These are phyloP conservation scores for Arabidopsis suecica DNA, from an alignment of 345 rosid genomes.

Conservation along the genomic window DNA sequence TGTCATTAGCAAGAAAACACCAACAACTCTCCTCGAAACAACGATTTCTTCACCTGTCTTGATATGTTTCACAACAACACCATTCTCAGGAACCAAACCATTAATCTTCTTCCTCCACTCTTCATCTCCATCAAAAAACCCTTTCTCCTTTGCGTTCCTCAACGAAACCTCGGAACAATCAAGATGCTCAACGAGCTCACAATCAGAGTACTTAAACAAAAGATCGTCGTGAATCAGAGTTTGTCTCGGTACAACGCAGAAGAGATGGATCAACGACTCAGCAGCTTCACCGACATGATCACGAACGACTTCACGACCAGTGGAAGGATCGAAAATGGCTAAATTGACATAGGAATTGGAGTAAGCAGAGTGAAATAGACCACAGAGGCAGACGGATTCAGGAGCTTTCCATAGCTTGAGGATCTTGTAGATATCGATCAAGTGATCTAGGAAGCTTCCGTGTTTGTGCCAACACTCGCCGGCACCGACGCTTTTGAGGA, in stretches of 20 bases:
- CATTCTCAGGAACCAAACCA: slow-evolving; percentile 61
- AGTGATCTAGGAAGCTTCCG: slow-evolving; percentile 89
- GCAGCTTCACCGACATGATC: slow-evolving; percentile 82
- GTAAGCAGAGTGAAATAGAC: slow-evolving; percentile 95
- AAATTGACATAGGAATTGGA: slow-evolving; percentile 92
- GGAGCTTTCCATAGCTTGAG: slow-evolving; percentile 87
- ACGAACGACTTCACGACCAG: slow-evolving; percentile 84
- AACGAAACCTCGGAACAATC: slow-evolving; percentile 58
- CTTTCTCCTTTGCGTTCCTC: slow-evolving; percentile 65
- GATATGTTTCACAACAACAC: slow-evolving; percentile 68
- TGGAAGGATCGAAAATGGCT: slow-evolving; percentile 86
- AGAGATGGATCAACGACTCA: slow-evolving; percentile 82
- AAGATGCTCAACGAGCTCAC: slow-evolving; percentile 76
- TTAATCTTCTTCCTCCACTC: slow-evolving; percentile 82
- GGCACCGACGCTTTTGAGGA: slow-evolving; percentile 85
- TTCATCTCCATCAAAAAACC: slow-evolving; percentile 62
- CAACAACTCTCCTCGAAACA: slow-evolving; percentile 74
- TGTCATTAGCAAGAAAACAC: slow-evolving; percentile 71
- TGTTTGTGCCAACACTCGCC: slow-evolving; percentile 99
- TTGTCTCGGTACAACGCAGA: slow-evolving; percentile 86
- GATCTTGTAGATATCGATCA: slow-evolving; percentile 78
- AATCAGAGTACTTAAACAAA: slow-evolving; percentile 71
- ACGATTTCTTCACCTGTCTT: slow-evolving; percentile 75
- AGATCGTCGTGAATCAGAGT: slow-evolving; percentile 83
- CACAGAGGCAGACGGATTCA: slow-evolving; percentile 82